Evolutionary conservation across 2,329 filamentous ascomycete genomes (phyloP).

Genomic region (Septoria petroselini): DNA sequence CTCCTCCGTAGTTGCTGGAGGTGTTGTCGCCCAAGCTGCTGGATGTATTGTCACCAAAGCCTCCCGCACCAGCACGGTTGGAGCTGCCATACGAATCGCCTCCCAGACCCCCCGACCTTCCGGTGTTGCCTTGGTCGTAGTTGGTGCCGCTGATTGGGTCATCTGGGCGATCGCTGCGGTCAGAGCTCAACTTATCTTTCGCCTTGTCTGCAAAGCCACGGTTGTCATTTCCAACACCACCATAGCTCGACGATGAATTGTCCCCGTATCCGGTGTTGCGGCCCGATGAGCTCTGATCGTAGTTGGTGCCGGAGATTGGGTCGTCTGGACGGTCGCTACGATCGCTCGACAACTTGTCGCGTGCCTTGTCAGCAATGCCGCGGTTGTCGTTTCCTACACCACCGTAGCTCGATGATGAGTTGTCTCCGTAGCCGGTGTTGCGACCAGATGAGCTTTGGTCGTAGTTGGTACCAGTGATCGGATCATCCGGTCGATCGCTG

Average conservation of each 20-base stretch:
- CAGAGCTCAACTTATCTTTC: slow-evolving; percentile 48
- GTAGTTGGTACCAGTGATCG: neutral
- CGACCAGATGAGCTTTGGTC: neutral
- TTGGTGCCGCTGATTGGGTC: slow-evolving; percentile 1
- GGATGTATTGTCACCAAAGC: neutral
- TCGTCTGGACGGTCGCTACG: too few species aligned
- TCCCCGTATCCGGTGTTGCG: neutral
- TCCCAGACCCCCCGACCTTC: neutral
- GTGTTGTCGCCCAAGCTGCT: neutral
- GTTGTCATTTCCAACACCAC: slow-evolving; percentile 6
- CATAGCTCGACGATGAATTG: neutral
- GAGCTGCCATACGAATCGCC: neutral
- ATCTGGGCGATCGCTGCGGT: slow-evolving; percentile 10
- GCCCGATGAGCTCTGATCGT: neutral
- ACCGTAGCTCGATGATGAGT: too few species aligned
- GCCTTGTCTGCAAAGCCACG: slow-evolving; percentile 11
- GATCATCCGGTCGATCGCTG: slow-evolving; percentile 12
- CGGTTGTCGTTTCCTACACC: neutral
- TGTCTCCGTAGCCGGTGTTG: neutral
- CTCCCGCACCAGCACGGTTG: neutral
- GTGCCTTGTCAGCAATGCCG: too few species aligned
- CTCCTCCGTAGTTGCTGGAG: slow-evolving; percentile 2
- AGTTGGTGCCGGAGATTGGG: too few species aligned
- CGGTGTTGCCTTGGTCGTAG: neutral
- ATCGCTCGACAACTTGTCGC: too few species aligned